These are phyloP conservation scores for Acmispon strigosus DNA, from an alignment of 306 rosid genomes.

Conservation along the genomic window DNA sequence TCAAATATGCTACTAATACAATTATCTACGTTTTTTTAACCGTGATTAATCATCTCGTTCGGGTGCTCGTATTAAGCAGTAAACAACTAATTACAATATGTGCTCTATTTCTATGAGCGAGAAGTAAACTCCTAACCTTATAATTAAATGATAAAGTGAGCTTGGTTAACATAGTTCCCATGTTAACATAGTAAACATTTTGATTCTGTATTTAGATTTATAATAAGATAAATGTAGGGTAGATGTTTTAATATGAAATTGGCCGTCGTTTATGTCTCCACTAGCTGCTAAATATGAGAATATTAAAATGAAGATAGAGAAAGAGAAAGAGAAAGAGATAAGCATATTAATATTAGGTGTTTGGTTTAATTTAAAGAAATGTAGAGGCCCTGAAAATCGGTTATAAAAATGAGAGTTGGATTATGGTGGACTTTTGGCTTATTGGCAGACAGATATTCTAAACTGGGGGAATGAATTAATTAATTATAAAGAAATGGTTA, in stretches of 20 bases:
- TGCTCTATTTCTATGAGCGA: no score
- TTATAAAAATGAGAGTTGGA: not conserved
- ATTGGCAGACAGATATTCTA: constrained; percentile 61
- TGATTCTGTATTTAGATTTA: no score
- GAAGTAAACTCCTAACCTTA: no score
- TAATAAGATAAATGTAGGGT: no score
- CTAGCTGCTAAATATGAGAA: not conserved
- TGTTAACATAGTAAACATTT: no score
- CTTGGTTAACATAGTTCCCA: no score
- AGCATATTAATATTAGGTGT: not conserved
- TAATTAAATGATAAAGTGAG: no score
- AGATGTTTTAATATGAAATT: not conserved
- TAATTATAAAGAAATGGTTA: constrained; percentile 1
- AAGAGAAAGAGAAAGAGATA: not conserved
- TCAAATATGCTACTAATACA: no score
- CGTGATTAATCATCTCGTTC: no score
- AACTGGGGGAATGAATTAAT: not conserved
- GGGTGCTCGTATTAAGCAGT: no score
- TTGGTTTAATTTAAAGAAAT: constrained; percentile 3
- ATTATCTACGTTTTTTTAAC: no score
- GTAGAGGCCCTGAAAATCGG: not conserved
- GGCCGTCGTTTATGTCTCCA: not conserved
- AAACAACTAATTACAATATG: no score
- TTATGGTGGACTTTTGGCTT: constrained; percentile 38
- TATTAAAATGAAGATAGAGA: not conserved